These are phyloP conservation scores for Tricholoma bakamatsutake DNA, from an alignment of 768 basidiomycete genomes.

Conservation along the genomic window DNA sequence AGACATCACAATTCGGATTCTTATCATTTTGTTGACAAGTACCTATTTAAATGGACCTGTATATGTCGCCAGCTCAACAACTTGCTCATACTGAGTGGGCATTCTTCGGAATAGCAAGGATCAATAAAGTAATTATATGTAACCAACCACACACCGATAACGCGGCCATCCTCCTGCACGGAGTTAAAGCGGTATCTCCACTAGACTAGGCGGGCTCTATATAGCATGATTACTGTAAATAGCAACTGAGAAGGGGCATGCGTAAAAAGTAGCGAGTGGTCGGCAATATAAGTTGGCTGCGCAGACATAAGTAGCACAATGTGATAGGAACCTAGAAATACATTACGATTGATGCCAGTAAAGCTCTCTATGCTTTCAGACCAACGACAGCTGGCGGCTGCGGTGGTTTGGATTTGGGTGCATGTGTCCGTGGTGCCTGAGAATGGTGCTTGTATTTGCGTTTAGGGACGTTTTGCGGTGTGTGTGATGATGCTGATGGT, in stretches of 20 bases:
- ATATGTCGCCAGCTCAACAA: neutral
- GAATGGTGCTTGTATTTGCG: conserved; percentile 12
- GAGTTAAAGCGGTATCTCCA: neutral
- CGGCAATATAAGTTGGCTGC: neutral
- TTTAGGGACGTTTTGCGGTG: conserved; percentile 16
- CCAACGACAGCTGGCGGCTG: conserved; percentile 19
- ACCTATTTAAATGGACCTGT: neutral
- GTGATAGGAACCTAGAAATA: conserved; percentile 10
- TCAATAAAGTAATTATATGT: neutral
- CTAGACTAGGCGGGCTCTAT: neutral
- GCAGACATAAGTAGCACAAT: neutral
- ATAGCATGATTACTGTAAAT: neutral
- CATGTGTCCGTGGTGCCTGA: conserved; percentile 9
- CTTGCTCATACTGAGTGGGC: no score
- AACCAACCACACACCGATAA: neutral
- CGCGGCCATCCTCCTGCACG: neutral
- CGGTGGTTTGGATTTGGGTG: conserved; percentile 19
- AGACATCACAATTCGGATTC: neutral
- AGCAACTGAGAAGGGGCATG: neutral
- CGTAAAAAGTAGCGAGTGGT: neutral
- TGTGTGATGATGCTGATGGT: conserved; percentile 7
- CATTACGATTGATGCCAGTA: conserved; percentile 1
- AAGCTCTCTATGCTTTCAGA: conserved; percentile 20
- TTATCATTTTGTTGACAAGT: neutral
- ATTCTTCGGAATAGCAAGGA: neutral